Base-by-base conservation (phyloP, 2,329 filamentous ascomycete species). In the Trichophaea hybrida region DNA sequence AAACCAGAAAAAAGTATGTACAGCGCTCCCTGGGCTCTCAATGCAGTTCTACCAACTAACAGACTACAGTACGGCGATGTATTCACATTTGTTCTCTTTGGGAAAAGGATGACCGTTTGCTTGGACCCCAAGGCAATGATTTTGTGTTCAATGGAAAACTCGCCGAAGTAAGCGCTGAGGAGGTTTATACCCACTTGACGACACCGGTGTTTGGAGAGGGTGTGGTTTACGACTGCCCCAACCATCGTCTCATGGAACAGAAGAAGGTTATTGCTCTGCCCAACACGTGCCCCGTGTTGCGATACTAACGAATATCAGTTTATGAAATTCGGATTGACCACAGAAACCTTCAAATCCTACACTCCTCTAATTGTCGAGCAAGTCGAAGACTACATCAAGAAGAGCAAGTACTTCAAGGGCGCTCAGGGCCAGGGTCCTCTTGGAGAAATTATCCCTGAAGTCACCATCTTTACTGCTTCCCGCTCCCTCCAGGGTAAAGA, bases 91-190 rank as follows among this genome's bases (percentile, higher is more conserved):
- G 75, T 94, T 61, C 80, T 94, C 54, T 82, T 94, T 57, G 88
- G 89, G 68, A 89, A 86, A 77, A 91, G 88, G 74, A 93, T 86
- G 51, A 94, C 89, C 2, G 88, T 94, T 48, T 89, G 83, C 67
- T 75, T 94, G 62, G 89, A 58, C 83, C 85, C 38, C 79, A 83
- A 66, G 88, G 88, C 66, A 94, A 94, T 72, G 87, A 94, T 67
- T 94, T 94, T 72, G 89, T 94, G 67, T 77, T 94, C 66, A 94
- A 94, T 71, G 88, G 87, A 70, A 94, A 93, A 76, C 78, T 88
- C 69, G 88, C 86, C 75, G 88, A 94, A 70, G 84, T 94, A 68
- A 89, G 85, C 71, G 89, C 89, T 38, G 89, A 94, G 74, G 88
- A 95, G 69, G 86, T 94, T 65, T 94, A 94, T 74, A 84, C 81